Evolutionary conservation across 1,284 basidiomycete species (phyloP).

Genomic region (Pseudozyma sp.): DNA sequence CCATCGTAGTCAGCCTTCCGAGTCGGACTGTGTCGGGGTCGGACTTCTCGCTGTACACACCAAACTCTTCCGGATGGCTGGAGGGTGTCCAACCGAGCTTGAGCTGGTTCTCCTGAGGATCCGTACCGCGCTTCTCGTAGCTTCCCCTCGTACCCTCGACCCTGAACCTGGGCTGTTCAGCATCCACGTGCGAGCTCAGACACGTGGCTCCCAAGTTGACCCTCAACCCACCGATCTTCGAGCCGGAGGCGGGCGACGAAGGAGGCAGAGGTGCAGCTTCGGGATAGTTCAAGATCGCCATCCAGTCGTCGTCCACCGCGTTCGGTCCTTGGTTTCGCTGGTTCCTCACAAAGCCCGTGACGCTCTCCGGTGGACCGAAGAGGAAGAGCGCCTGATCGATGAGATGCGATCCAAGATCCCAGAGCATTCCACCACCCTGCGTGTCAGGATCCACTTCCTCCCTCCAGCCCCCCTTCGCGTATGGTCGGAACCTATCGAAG

Average conservation of each 20-base stretch:
- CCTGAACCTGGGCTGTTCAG: slow-evolving; percentile 61
- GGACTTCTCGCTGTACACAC: slow-evolving; percentile 49
- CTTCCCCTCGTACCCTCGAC: slow-evolving; percentile 61
- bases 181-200: slow-evolving; percentile 59
- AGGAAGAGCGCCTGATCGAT: slow-evolving; percentile 64
- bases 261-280: slow-evolving; percentile 46
- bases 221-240: slow-evolving; percentile 55
- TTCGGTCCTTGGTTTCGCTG: slow-evolving; percentile 55
- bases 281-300: slow-evolving; percentile 60
- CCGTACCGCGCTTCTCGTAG: slow-evolving; percentile 63
- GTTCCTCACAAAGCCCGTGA: slow-evolving; percentile 59
- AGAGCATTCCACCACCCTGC: slow-evolving; percentile 65
- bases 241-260: slow-evolving; percentile 51
- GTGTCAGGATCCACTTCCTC: slow-evolving; percentile 59
- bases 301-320: slow-evolving; percentile 66
- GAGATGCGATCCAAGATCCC: slow-evolving; percentile 65
- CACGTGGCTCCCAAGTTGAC: slow-evolving; percentile 59
- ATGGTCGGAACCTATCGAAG: slow-evolving; percentile 65
- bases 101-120: slow-evolving; percentile 67
- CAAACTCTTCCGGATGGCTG: slow-evolving; percentile 59
- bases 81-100: slow-evolving; percentile 61
- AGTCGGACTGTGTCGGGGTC: slow-evolving; percentile 52
- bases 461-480: slow-evolving; percentile 65
- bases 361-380: slow-evolving; percentile 60
- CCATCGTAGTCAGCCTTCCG: slow-evolving; percentile 58